phyloP scores from a whole-genome alignment of 306 rosid species.

The Dryas octopetala region DNA sequence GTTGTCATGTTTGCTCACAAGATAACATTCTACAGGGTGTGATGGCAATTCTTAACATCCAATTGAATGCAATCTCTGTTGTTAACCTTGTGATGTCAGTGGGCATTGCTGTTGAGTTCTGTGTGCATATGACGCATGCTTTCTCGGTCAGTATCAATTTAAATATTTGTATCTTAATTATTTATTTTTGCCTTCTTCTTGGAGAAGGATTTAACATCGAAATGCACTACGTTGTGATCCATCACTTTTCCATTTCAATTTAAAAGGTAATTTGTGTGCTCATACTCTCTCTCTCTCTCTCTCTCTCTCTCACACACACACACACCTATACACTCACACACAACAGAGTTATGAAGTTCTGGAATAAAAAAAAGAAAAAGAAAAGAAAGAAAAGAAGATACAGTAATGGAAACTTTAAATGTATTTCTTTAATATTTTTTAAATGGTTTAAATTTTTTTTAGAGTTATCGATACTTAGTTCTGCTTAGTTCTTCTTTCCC shows the following conservation, averaged over 20 bases:
- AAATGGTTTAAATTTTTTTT: too few relatives aligned
- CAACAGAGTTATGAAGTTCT: too few relatives aligned
- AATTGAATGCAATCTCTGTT: constrained; percentile 92
- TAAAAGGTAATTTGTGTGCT: not conserved
- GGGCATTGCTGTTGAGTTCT: constrained; percentile 97
- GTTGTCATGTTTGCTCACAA: constrained; percentile 17
- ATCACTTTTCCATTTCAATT: not conserved
- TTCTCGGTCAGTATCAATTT: constrained; percentile 66
- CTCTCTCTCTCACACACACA: too few relatives aligned
- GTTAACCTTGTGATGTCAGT: constrained; percentile 96
- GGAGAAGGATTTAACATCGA: not conserved
- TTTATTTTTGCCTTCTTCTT: not conserved
- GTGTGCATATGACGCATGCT: constrained; percentile 92
- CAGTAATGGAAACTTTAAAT: too few relatives aligned
- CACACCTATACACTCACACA: too few relatives aligned
- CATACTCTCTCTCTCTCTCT: too few relatives aligned
- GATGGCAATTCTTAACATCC: constrained; percentile 95
- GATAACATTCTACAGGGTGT: constrained; percentile 65
- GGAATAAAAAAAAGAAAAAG: not conserved
- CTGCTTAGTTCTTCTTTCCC: too few relatives aligned
- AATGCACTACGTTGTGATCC: not conserved
- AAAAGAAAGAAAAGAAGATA: not conserved
- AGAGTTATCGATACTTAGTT: too few relatives aligned
- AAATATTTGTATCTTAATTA: not conserved
- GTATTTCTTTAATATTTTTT: too few relatives aligned